Conservation (phyloP, 2,329 filamentous ascomycete genomes). For the Alternaria sp. region DNA sequence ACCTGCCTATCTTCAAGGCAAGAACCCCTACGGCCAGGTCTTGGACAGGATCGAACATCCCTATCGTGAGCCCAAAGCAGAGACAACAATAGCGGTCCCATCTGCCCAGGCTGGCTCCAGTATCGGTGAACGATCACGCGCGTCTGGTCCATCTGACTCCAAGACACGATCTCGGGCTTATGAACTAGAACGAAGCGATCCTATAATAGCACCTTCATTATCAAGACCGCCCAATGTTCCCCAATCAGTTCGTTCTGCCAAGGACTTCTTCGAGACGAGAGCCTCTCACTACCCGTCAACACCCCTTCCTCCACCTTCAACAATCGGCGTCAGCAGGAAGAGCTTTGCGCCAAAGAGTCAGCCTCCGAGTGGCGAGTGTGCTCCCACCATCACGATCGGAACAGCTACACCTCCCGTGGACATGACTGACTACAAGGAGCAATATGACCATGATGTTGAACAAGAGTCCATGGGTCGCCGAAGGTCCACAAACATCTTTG, state of each 20-base stretch:
- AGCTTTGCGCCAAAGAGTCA: conserved; percentile 3
- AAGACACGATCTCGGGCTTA: conserved; percentile 25
- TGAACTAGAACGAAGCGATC: conserved; percentile 3
- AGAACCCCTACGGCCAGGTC: conserved; percentile 45
- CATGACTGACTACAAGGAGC: not conserved
- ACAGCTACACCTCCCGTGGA: conserved; percentile 9
- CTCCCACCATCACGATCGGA: conserved; percentile 17
- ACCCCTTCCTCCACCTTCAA: conserved; percentile 22
- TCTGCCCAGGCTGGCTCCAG: conserved; percentile 34
- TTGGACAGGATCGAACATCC: conserved; percentile 34
- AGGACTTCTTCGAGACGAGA: conserved; percentile 42
- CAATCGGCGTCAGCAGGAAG: conserved; percentile 11
- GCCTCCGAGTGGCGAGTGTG: not conserved
- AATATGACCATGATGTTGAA: conserved; percentile 2
- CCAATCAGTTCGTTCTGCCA: conserved; percentile 38
- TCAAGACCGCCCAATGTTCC: conserved; percentile 21
- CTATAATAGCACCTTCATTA: conserved; percentile 10
- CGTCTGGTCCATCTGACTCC: conserved; percentile 27
- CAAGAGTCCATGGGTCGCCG: conserved; percentile 8
- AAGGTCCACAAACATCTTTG: conserved; percentile 26
- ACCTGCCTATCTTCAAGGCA: conserved; percentile 41
- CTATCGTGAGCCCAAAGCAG: conserved; percentile 23
- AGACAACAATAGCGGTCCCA: conserved; percentile 11
- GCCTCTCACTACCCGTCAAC: conserved; percentile 21
- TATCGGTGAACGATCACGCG: conserved; percentile 28